Conservation (phyloP, 1,284 basidiomycete genomes). For the Wolfiporia cocos region DNA sequence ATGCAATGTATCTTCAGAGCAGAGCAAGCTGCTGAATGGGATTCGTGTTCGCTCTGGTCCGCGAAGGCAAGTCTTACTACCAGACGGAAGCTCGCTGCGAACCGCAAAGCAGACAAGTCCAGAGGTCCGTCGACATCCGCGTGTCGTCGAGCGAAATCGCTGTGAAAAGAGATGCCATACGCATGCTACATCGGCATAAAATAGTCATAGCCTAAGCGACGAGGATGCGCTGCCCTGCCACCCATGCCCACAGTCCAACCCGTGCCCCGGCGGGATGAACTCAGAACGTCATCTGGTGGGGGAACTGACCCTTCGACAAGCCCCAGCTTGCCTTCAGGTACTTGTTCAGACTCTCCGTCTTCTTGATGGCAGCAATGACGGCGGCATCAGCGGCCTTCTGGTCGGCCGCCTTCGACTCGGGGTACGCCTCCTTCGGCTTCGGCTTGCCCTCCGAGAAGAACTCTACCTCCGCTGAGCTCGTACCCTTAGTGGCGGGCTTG, state of each 20-base stretch:
- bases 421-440: conserved; percentile 87
- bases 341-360: conserved; percentile 88
- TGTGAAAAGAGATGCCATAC: conserved; percentile 18
- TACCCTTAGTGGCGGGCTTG: conserved; percentile 69
- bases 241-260: conserved; percentile 2
- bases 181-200: conserved; percentile 25
- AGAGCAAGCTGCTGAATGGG: too few relatives aligned
- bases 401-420: conserved; percentile 86
- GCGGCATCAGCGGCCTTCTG: conserved; percentile 92
- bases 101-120: too few relatives aligned
- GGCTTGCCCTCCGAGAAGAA: conserved; percentile 95
- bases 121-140: too few relatives aligned
- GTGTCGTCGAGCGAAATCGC: too few relatives aligned
- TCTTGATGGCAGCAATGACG: conserved; percentile 85
- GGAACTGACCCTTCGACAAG: conserved; percentile 92
- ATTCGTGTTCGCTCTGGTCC: too few relatives aligned
- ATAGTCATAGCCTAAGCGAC: conserved; percentile 22
- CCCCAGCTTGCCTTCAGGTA: conserved; percentile 95
- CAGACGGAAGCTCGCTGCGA: too few relatives aligned
- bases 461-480: conserved; percentile 85
- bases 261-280: conserved; percentile 5
- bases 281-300: conserved; percentile 86
- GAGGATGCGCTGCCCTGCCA: conserved; percentile 14
- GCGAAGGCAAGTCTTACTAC: too few relatives aligned
- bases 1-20: too few relatives aligned